Evolutionary conservation across 1,139 yeast genomes (phyloP).

Genomic region (Nakaseomyces delphensis): DNA sequence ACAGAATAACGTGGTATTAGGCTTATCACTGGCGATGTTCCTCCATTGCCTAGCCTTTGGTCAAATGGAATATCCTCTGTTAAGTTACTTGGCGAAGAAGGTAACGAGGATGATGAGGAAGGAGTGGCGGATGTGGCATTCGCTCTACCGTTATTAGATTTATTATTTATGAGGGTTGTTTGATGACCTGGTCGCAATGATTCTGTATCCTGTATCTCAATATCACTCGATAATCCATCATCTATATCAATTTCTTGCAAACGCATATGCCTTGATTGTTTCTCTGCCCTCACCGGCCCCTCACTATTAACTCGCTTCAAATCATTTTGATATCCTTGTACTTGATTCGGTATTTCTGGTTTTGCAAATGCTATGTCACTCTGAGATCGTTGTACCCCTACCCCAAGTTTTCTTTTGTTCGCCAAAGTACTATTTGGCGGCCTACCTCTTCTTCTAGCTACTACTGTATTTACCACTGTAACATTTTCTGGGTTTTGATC

Average conservation of each 20-base stretch:
- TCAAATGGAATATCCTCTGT: slow-evolving; percentile 27
- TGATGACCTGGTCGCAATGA: slow-evolving; percentile 7
- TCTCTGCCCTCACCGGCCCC: background rate
- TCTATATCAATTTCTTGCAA: slow-evolving; percentile 32
- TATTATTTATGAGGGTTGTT: slow-evolving; percentile 5
- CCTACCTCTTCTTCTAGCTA: slow-evolving; percentile 28
- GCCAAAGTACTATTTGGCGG: slow-evolving; percentile 23
- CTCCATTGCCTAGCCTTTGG: slow-evolving; percentile 23
- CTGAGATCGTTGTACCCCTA: slow-evolving; percentile 22
- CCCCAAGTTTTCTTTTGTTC: slow-evolving; percentile 17
- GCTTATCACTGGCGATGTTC: slow-evolving; percentile 27
- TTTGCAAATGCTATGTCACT: slow-evolving; percentile 26
- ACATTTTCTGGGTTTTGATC: slow-evolving; percentile 1
- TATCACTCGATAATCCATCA: slow-evolving; percentile 36
- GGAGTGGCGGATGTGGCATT: slow-evolving; percentile 14
- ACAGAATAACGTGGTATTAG: slow-evolving; percentile 26
- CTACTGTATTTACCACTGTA: slow-evolving; percentile 11
- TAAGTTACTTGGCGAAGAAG: slow-evolving; percentile 35
- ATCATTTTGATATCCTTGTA: slow-evolving; percentile 1
- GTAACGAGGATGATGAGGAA: slow-evolving; percentile 27
- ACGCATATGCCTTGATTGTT: slow-evolving; percentile 10
- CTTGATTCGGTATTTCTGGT: slow-evolving; percentile 21
- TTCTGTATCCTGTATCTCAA: slow-evolving; percentile 20
- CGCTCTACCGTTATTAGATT: slow-evolving; percentile 11
- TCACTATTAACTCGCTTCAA: background rate